A percentile compares a stretch with the other conserved stretches of the same genome.
Evolutionary conservation across 2,329 filamentous ascomycete genomes (phyloP).

Genomic region (Sordariomycetes sp.): DNA sequence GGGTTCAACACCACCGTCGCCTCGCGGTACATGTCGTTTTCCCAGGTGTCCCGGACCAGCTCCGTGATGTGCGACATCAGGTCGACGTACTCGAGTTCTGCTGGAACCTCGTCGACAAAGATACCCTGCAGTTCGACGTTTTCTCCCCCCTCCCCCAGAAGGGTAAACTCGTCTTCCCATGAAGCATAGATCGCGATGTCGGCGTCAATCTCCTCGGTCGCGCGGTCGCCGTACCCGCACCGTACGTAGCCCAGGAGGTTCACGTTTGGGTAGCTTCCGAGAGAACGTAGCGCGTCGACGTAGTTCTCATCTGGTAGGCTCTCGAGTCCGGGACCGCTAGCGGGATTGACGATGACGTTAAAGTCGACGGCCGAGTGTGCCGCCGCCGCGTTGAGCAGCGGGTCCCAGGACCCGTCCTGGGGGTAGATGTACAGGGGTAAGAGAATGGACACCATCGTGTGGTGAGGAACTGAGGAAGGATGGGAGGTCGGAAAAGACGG

Average conservation of each 20-base stretch:
- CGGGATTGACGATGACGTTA: constrained; percentile 18
- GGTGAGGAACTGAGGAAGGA: neutral
- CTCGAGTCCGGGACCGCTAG: constrained; percentile 16
- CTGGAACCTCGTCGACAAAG: constrained; percentile 36
- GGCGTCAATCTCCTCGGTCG: constrained; percentile 10
- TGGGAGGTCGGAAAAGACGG: neutral
- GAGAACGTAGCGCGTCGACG: constrained; percentile 11
- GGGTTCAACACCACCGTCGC: constrained; percentile 30
- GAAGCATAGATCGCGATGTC: constrained; percentile 33
- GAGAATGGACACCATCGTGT: constrained; percentile 12
- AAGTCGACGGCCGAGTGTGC: constrained; percentile 14
- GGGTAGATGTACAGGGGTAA: constrained; percentile 25
- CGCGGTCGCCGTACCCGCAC: constrained; percentile 16
- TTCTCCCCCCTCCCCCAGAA: neutral
- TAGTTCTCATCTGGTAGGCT: constrained; percentile 17
- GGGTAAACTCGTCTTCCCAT: constrained; percentile 22
- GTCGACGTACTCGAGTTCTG: constrained; percentile 10
- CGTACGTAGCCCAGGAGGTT: constrained; percentile 18
- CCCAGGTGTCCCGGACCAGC: constrained; percentile 13
- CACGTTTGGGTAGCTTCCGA: constrained; percentile 14
- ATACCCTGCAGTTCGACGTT: constrained; percentile 30
- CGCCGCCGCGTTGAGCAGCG: constrained; percentile 13
- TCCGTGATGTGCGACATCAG: constrained; percentile 13
- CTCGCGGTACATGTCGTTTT: constrained; percentile 1
- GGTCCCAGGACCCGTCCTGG: constrained; percentile 15